phyloP scores from a whole-genome alignment of 345 rosid species.

The Firmiana major region DNA sequence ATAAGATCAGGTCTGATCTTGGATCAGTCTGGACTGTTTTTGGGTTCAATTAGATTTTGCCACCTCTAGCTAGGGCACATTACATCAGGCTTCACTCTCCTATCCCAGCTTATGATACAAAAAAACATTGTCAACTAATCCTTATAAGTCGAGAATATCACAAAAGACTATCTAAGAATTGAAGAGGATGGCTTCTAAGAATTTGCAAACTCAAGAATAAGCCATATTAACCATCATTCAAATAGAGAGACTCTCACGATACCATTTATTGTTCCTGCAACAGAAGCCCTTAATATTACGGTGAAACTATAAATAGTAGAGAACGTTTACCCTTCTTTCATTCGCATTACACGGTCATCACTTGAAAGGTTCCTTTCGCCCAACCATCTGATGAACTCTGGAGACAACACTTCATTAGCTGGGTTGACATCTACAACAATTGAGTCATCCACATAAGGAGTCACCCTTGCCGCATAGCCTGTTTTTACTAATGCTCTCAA shows the following conservation, averaged over 20 bases:
- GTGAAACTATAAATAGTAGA: not conserved
- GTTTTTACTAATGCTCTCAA: slow-evolving; percentile 92
- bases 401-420: slow-evolving; percentile 57
- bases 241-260: not conserved
- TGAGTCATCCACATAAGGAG: slow-evolving; percentile 86
- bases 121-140: not conserved
- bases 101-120: not conserved
- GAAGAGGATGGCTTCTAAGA: not conserved
- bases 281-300: not conserved
- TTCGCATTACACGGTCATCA: slow-evolving; percentile 76
- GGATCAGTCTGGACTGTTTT: not conserved
- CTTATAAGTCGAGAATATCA: not conserved
- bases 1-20: not conserved
- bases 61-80: not conserved
- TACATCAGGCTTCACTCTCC: not conserved
- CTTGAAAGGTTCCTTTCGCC: slow-evolving; percentile 66
- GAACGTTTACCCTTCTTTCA: slow-evolving; percentile 81
- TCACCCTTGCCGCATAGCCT: slow-evolving; percentile 76
- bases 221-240: not conserved
- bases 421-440: slow-evolving; percentile 69
- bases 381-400: slow-evolving; percentile 84
- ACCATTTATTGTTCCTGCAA: not conserved
- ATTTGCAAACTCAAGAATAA: not conserved
- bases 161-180: not conserved
- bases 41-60: not conserved